phyloP scores from a whole-genome alignment of 2,329 filamentous ascomycete genomes.

The Diplodia sapinea region DNA sequence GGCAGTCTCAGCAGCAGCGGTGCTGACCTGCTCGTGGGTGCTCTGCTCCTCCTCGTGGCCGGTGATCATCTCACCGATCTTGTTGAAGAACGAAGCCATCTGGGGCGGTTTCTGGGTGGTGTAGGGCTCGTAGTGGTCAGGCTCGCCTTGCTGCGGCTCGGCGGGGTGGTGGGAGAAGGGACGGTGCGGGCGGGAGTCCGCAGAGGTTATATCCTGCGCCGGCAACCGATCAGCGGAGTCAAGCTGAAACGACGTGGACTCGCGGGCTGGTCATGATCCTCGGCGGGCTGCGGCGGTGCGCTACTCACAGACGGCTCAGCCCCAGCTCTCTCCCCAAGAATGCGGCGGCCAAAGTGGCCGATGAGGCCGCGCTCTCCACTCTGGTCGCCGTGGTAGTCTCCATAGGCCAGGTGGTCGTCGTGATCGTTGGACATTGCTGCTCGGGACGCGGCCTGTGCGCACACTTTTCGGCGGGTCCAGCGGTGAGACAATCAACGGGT shows the following conservation, averaged over 20 bases:
- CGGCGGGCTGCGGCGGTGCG: constrained; percentile 19
- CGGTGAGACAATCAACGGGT: constrained; percentile 24
- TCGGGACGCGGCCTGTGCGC: constrained; percentile 17
- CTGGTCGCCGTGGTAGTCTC: constrained; percentile 53
- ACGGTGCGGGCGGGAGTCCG: neutral
- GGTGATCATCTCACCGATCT: constrained; percentile 53
- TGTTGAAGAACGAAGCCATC: constrained; percentile 59
- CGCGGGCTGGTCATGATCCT: constrained; percentile 23
- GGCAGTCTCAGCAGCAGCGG: constrained; percentile 36
- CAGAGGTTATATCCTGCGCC: constrained; percentile 23
- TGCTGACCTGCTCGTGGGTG: constrained; percentile 16
- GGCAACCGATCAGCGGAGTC: constrained; percentile 18
- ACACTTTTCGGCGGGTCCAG: constrained; percentile 29
- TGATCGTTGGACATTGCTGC: constrained; percentile 33
- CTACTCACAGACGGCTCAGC: constrained; percentile 30
- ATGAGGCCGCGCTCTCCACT: constrained; percentile 58
- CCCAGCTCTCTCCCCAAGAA: constrained; percentile 41
- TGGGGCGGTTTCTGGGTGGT: constrained; percentile 34
- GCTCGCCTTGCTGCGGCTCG: constrained; percentile 19
- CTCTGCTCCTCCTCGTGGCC: constrained; percentile 7
- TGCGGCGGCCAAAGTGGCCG: constrained; percentile 58
- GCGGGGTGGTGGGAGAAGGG: constrained; percentile 19
- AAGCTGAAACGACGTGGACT: constrained; percentile 23
- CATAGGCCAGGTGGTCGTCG: constrained; percentile 63
- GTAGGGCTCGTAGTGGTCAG: constrained; percentile 31